Evolutionary conservation across 805 yeast genomes (phyloP).

Genomic region (Candida parachauliodes): DNA sequence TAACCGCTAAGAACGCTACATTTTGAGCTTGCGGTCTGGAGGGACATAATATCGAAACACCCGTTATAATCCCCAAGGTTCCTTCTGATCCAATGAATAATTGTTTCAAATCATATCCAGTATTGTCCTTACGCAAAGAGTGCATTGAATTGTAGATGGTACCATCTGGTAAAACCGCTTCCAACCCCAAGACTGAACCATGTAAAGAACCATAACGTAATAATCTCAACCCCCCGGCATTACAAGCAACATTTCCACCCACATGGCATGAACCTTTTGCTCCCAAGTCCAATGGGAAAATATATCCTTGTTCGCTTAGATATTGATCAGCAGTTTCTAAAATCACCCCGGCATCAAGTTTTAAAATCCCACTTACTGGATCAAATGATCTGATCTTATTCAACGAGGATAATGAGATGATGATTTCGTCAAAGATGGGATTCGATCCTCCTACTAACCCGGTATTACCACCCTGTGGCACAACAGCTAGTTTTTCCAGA

Average conservation of each 20-base stretch:
- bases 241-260: constrained; percentile 93
- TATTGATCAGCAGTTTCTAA: constrained; percentile 80
- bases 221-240: constrained; percentile 92
- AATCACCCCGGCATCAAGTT: constrained; percentile 87
- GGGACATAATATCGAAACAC: constrained; percentile 85
- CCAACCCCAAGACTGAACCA: constrained; percentile 87
- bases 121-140: constrained; percentile 88
- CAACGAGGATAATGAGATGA: constrained; percentile 64
- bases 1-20: constrained; percentile 83
- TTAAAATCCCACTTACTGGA: constrained; percentile 74
- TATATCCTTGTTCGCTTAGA: constrained; percentile 76
- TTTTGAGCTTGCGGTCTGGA: constrained; percentile 81
- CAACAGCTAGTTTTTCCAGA: constrained; percentile 72
- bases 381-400: constrained; percentile 83
- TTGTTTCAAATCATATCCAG: constrained; percentile 92
- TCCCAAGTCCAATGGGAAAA: constrained; percentile 91
- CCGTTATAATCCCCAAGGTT: constrained; percentile 85
- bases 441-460: constrained; percentile 94
- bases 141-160: constrained; percentile 75
- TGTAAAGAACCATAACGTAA: constrained; percentile 89
- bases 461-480: constrained; percentile 97
- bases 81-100: constrained; percentile 94
- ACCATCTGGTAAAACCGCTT: constrained; percentile 91
- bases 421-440: constrained; percentile 88
- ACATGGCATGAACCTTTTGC: constrained; percentile 97